A percentile compares a stretch with the other conserved stretches of the same genome.
phyloP scores from a whole-genome alignment of 2,329 filamentous ascomycete species.

The Bipolaris sorokiniana region DNA sequence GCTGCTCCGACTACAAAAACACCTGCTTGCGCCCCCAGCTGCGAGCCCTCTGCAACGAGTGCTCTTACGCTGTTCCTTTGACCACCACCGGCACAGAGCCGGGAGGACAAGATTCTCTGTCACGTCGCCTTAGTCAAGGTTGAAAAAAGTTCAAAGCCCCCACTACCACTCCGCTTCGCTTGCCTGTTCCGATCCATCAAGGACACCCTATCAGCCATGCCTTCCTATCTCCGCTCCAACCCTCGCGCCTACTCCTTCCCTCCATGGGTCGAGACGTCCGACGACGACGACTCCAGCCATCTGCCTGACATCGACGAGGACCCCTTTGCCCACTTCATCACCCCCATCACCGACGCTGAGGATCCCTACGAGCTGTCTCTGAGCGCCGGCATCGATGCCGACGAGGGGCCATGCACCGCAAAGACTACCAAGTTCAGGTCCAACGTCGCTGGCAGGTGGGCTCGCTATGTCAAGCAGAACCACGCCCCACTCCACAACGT shows the following conservation, averaged over 20 bases:
- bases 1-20: slow-evolving; percentile 30
- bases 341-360: slow-evolving; percentile 51
- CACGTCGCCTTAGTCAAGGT: slow-evolving; percentile 34
- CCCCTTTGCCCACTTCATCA: slow-evolving; percentile 53
- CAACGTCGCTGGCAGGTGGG: slow-evolving; percentile 50
- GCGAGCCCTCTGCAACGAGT: slow-evolving; percentile 21
- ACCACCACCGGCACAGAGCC: slow-evolving; percentile 42
- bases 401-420: slow-evolving; percentile 35
- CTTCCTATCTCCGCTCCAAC: slow-evolving; percentile 38
- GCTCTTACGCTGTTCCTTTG: slow-evolving; percentile 27
- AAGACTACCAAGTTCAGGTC: slow-evolving; percentile 49
- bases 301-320: slow-evolving; percentile 53
- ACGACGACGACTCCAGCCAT: slow-evolving; percentile 31
- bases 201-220: slow-evolving; percentile 39
- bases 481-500: slow-evolving; percentile 41
- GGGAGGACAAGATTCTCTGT: slow-evolving; percentile 27
- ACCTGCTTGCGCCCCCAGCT: slow-evolving; percentile 21
- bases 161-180: slow-evolving; percentile 30
- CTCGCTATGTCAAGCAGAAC: slow-evolving; percentile 48
- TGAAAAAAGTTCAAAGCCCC: slow-evolving; percentile 32
- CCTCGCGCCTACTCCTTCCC: slow-evolving; percentile 46
- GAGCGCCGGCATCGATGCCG: slow-evolving; percentile 48
- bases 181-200: slow-evolving; percentile 33
- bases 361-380: slow-evolving; percentile 49
- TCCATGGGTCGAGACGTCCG: slow-evolving; percentile 38